Evolutionary conservation across 2,329 filamentous ascomycete species (phyloP).

Genomic region (Fusarium avenaceum): DNA sequence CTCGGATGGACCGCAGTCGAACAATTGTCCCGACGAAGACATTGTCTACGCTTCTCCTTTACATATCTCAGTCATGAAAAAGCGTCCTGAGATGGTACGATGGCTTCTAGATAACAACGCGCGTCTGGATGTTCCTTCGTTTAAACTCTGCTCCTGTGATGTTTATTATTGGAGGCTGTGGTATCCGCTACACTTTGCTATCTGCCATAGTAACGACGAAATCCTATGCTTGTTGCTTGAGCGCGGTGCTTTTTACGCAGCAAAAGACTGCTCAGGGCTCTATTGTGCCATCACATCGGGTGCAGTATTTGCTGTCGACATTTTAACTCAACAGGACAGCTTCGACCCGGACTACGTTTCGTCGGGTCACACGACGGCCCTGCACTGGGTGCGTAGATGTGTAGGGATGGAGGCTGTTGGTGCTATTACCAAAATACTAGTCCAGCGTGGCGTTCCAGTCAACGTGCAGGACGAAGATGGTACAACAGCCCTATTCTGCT

Average conservation of each 20-base stretch:
- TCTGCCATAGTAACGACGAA: not conserved
- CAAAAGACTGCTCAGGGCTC: not conserved
- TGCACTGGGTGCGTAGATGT: not conserved
- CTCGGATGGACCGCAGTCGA: no score
- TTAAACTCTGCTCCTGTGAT: not conserved
- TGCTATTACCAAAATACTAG: not conserved
- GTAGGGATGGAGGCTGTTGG: not conserved
- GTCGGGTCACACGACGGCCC: not conserved
- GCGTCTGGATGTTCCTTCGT: not conserved
- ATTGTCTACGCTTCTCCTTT: not conserved
- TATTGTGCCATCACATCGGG: not conserved
- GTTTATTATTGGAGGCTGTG: not conserved
- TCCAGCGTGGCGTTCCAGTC: not conserved
- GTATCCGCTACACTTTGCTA: not conserved
- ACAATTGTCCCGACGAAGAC: no score
- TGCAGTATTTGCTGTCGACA: not conserved
- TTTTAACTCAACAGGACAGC: rapidly evolving
- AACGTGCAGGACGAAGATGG: not conserved
- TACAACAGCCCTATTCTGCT: not conserved
- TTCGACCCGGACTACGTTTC: not conserved
- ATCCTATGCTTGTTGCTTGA: not conserved
- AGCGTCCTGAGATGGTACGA: not conserved
- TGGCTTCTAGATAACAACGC: conserved; percentile 1
- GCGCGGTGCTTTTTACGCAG: not conserved
- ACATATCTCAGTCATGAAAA: not conserved